Evolutionary conservation across 257 asterid genomes (phyloP).

Genomic region (Solanum clarkiae): DNA sequence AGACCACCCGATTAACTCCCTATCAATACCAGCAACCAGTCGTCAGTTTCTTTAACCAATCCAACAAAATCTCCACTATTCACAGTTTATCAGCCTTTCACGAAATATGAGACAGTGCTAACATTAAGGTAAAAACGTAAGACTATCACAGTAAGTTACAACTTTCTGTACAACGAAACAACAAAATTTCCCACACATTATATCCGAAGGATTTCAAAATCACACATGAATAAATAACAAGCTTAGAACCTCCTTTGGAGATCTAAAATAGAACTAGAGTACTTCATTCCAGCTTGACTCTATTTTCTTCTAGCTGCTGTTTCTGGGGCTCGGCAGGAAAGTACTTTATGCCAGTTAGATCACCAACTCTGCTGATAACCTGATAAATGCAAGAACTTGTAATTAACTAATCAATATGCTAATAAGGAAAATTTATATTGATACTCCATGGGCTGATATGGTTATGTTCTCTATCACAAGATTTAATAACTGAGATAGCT

Average conservation of each 20-base stretch:
- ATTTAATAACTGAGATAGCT: not conserved
- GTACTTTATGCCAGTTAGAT: conserved; percentile 72
- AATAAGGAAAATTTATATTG: not conserved
- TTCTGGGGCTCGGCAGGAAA: conserved; percentile 79
- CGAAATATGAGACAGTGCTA: not conserved
- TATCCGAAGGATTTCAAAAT: not conserved
- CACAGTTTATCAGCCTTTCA: not conserved
- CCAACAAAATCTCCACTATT: not conserved
- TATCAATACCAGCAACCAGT: not conserved
- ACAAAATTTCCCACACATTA: not conserved
- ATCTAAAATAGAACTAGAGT: not conserved
- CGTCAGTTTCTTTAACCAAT: not conserved
- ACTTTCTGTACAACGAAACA: not conserved
- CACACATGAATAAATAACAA: not conserved
- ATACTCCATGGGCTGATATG: not conserved
- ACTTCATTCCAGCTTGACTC: conserved; percentile 55
- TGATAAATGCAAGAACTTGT: conserved; percentile 3
- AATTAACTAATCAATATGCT: not conserved
- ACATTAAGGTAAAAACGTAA: not conserved
- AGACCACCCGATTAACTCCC: not conserved
- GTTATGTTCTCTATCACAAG: not conserved
- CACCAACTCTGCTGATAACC: conserved; percentile 80
- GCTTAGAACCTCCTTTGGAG: not conserved
- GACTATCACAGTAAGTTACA: not conserved
- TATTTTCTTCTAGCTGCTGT: conserved; percentile 52